Conservation (phyloP, 2,329 filamentous ascomycete genomes). For the Emydomyces testavorans region DNA sequence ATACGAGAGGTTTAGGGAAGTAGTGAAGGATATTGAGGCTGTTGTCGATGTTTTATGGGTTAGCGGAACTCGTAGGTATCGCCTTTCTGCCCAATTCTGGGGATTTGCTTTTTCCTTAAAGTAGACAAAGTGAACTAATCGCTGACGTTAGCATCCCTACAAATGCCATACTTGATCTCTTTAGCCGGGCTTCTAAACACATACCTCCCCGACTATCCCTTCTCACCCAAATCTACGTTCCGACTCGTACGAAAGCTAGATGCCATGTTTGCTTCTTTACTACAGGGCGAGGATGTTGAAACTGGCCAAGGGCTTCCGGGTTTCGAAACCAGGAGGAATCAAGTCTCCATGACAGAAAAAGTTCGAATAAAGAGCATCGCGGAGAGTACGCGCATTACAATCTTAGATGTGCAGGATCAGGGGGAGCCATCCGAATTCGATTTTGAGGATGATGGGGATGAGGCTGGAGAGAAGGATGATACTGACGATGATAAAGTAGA, state of each 20-base stretch:
- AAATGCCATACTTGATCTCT: slow-evolving; percentile 72
- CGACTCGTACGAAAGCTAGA: slow-evolving; percentile 66
- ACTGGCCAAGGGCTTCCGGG: slow-evolving; percentile 57
- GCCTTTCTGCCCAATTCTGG: background rate
- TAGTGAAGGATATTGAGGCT: slow-evolving; percentile 61
- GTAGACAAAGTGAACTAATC: background rate
- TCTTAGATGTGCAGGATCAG: slow-evolving; percentile 51
- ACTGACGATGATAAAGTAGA: slow-evolving; percentile 36
- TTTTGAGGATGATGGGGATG: slow-evolving; percentile 23
- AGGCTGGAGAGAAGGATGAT: slow-evolving; percentile 25
- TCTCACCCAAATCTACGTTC: slow-evolving; percentile 58
- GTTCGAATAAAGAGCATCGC: slow-evolving; percentile 74
- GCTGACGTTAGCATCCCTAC: slow-evolving; percentile 51
- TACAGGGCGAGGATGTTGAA: slow-evolving; percentile 55
- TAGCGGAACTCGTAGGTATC: slow-evolving; percentile 64
- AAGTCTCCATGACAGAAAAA: slow-evolving; percentile 65
- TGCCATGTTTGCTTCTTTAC: slow-evolving; percentile 64
- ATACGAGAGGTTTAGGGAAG: slow-evolving; percentile 54
- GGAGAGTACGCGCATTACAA: slow-evolving; percentile 58
- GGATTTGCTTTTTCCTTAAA: background rate
- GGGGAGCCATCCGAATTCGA: slow-evolving; percentile 26
- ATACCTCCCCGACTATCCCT: slow-evolving; percentile 61
- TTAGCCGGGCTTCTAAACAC: slow-evolving; percentile 61
- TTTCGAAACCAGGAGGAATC: slow-evolving; percentile 48
- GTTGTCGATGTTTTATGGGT: slow-evolving; percentile 76